Evolutionary conservation across 202 grass and related monocot genomes (phyloP).

Genomic region (Bolboschoenoplectus hybrid): DNA sequence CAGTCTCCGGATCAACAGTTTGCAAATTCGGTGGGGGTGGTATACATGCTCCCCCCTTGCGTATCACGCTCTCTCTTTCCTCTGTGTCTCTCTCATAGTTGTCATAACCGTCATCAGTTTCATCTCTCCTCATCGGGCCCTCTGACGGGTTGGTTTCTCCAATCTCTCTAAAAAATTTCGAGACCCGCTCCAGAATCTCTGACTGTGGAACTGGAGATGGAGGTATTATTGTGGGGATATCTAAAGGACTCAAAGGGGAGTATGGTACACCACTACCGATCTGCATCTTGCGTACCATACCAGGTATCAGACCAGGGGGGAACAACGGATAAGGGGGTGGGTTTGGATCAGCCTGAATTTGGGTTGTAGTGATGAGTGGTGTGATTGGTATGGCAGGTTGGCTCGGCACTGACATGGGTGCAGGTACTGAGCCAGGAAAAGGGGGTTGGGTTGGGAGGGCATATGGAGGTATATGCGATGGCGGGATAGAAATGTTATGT

Average conservation of each 20-base stretch:
- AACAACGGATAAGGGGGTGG: constrained; percentile 90
- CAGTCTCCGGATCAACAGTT: constrained; percentile 77
- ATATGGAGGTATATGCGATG: constrained; percentile 49
- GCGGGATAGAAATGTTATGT: constrained; percentile 33
- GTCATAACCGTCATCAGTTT: constrained; percentile 55
- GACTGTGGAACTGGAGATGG: constrained; percentile 70
- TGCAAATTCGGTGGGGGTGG: constrained; percentile 70
- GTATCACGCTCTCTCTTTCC: constrained; percentile 59
- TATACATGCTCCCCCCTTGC: constrained; percentile 82
- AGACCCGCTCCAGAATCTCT: constrained; percentile 77
- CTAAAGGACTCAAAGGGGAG: constrained; percentile 83
- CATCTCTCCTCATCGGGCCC: constrained; percentile 64
- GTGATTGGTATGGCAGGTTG: constrained; percentile 42
- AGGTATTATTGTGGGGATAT: constrained; percentile 86
- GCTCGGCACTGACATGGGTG: constrained; percentile 44
- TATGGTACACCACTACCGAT: constrained; percentile 95
- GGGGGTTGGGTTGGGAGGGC: constrained; percentile 50
- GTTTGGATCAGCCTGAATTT: constrained; percentile 43
- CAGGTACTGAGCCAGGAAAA: constrained; percentile 56
- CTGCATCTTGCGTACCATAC: constrained; percentile 98
- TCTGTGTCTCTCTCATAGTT: constrained; percentile 50
- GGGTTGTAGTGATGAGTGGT: constrained; percentile 11
- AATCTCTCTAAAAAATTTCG: constrained; percentile 90
- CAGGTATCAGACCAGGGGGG: constrained; percentile 93
- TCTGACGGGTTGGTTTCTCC: constrained; percentile 92